Evolutionary conservation across 1,284 basidiomycete genomes (phyloP), one percentile per base, ranked within the genome.

Genomic region (Sporisorium sorghi): DNA sequence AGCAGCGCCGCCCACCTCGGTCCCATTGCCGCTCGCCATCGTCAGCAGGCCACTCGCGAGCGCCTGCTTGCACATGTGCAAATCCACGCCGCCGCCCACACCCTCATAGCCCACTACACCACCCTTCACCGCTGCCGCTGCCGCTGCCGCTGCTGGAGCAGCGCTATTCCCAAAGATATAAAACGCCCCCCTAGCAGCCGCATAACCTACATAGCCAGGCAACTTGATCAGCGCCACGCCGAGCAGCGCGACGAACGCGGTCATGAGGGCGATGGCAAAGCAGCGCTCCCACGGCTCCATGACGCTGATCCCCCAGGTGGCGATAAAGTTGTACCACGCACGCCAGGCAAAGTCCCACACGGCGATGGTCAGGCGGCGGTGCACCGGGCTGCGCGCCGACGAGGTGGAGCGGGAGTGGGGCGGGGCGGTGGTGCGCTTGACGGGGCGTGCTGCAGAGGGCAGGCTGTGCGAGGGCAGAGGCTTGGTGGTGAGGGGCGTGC

Each of bases 211-310:
- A 4, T 14, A 47, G 9, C 2, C 1, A 1, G 46, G 26, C 5
- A 47, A 1, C 17, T 21, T 47, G 5, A n/a, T 11, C 5, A 26
- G 5, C 12, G 32, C 56, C 0, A 58, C 3, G 11, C 21, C n/a
- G 10, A 50, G 24, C 0, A 69, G 24, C 1, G 21, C 14, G 23
- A 40, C 9, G 2, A 56, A 19, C 3, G 48, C 19, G 15, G 42
- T 21, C 19, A 49, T 43, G 19, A 70, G 48, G 19, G 40, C 6
- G 17, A 64, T 49, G 12, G 49, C 55, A 21, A 70, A 51, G 3
- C 54, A 0, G 6, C 32, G 53, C 39, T 71, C 68, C 57, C 61
- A 71, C 15, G 68, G 52, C 12, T 61, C 48, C 58, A 71, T 59
- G 21, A 58, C 58, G n/a, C 26, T 37, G 1, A 64, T 28, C 2